Conservation (phyloP, 495 filamentous ascomycete genomes). For the Neurospora sublineolata region DNA sequence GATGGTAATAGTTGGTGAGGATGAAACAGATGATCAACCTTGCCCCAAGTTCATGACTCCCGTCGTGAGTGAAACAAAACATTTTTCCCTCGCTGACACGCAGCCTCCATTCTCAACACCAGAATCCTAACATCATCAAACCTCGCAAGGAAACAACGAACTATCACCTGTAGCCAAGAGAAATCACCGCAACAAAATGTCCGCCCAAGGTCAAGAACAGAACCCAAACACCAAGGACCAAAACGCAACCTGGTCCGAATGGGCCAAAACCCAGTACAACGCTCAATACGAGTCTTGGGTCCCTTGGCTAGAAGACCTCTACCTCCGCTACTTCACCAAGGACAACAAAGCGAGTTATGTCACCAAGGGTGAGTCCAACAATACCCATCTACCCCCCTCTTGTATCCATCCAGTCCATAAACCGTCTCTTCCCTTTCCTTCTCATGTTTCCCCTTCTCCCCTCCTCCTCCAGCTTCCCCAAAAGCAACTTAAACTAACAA, state of each 20-base stretch:
- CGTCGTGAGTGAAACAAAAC: not conserved
- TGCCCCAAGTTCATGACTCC: too few relatives aligned
- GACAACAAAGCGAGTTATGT: slow-evolving; percentile 62
- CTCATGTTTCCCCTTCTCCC: not conserved
- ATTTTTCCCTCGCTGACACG: not conserved
- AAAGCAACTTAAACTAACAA: not conserved
- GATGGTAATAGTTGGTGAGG: not conserved
- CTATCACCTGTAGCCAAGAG: not conserved
- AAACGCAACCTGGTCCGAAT: slow-evolving; percentile 22
- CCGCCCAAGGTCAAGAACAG: not conserved
- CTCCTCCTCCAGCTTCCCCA: not conserved
- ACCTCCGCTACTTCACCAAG: slow-evolving; percentile 56
- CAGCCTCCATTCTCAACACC: not conserved
- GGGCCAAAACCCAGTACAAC: slow-evolving; percentile 48
- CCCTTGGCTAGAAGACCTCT: slow-evolving; percentile 64
- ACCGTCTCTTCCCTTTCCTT: not conserved
- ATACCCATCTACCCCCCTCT: too few relatives aligned
- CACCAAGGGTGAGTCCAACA: slow-evolving; percentile 37
- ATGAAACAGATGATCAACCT: not conserved
- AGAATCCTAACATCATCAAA: not conserved
- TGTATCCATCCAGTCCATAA: too few relatives aligned
- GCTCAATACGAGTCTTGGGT: slow-evolving; percentile 61
- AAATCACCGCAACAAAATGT: not conserved
- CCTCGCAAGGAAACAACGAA: not conserved
- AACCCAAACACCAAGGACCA: not conserved